Conservation (phyloP, 495 filamentous ascomycete species). For the Antarctomyces pellizariae region DNA sequence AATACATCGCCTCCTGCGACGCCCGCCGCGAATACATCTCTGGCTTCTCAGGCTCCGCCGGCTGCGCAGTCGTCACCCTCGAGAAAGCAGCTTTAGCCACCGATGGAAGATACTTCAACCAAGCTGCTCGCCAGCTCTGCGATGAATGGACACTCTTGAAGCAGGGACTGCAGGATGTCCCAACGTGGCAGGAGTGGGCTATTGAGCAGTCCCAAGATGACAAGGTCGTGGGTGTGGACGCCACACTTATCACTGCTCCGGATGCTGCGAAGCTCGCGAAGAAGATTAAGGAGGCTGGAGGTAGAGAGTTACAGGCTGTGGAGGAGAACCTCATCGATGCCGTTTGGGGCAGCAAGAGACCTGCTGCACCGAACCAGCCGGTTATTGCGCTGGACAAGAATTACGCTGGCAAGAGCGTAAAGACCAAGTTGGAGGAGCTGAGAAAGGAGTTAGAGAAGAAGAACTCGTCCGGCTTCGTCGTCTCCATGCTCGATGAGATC, state of each 20-base stretch:
- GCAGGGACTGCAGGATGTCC: conserved; percentile 78
- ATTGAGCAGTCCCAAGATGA: conserved; percentile 63
- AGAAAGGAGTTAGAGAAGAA: conserved; percentile 83
- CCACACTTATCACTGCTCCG: conserved; percentile 63
- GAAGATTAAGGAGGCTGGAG: conserved; percentile 71
- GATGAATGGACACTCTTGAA: conserved; percentile 82
- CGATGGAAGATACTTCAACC: conserved; percentile 96
- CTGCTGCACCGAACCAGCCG: conserved; percentile 50
- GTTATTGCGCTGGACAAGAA: conserved; percentile 45
- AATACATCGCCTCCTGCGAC: conserved; percentile 92
- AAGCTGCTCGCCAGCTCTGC: conserved; percentile 82
- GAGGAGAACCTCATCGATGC: conserved; percentile 66
- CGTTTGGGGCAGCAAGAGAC: conserved; percentile 59
- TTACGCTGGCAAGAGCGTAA: conserved; percentile 61
- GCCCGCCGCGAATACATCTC: conserved; percentile 78
- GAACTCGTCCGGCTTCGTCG: conserved; percentile 66
- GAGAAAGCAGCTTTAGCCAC: conserved; percentile 82
- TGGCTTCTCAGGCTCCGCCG: conserved; percentile 89
- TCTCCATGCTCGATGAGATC: conserved; percentile 93
- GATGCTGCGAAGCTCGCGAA: conserved; percentile 72
- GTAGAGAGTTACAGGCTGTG: conserved; percentile 46
- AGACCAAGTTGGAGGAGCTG: conserved; percentile 67
- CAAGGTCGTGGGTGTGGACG: conserved; percentile 80
- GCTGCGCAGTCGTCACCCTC: conserved; percentile 68
- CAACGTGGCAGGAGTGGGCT: conserved; percentile 96